Conservation (phyloP, 2,329 filamentous ascomycete species). For the Epichloe baconii region DNA sequence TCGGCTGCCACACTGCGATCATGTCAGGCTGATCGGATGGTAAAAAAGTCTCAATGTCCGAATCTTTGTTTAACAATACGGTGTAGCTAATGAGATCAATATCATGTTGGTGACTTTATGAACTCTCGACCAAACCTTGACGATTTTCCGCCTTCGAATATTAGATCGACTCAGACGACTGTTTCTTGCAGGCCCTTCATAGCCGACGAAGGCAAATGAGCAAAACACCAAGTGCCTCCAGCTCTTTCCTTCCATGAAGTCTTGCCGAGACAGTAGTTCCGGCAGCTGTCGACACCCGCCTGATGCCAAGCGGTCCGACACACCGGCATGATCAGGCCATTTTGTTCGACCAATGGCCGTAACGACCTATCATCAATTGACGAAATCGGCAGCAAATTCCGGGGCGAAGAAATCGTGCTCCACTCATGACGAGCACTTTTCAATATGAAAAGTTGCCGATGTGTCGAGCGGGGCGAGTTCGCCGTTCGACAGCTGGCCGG, state of each 20-base stretch:
- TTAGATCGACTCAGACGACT: not conserved
- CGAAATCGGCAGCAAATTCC: not conserved
- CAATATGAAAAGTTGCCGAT: not conserved
- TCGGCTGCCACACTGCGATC: not conserved
- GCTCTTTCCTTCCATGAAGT: not conserved
- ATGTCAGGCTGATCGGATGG: not conserved
- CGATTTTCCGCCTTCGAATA: too few relatives aligned
- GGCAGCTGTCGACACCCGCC: not conserved
- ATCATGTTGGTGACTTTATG: not conserved
- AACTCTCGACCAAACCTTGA: not conserved
- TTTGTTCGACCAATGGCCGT: not conserved
- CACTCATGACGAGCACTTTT: not conserved
- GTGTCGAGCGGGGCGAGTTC: not conserved
- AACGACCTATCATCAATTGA: not conserved
- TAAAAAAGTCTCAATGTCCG: not conserved
- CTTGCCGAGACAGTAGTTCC: not conserved
- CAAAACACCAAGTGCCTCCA: not conserved
- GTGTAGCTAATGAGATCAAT: not conserved
- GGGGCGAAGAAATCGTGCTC: not conserved
- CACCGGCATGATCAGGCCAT: not conserved
- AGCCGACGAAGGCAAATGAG: not conserved
- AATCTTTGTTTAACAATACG: not conserved
- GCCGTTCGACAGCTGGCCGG: not conserved
- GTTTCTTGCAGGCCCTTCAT: not conserved
- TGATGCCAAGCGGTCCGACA: not conserved